A percentile compares a stretch with the other conserved stretches of the same genome.
phyloP scores from a whole-genome alignment of 768 basidiomycete species.

The Kwoniella botswanensis region DNA sequence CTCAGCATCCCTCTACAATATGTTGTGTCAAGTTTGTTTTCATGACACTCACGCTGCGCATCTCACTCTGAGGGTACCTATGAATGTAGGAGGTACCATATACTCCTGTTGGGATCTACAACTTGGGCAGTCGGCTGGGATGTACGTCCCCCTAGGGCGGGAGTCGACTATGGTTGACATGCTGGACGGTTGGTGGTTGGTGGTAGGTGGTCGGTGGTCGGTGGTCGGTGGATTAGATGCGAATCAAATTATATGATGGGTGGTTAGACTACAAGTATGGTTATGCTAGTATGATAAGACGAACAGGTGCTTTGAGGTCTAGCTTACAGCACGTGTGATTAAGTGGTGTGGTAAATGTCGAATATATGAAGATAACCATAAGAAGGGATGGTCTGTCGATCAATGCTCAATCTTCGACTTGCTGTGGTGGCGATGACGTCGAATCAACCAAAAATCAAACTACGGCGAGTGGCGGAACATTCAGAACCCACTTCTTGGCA shows the following conservation, averaged over 20 bases:
- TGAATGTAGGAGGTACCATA: slow-evolving; percentile 54
- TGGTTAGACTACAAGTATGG: too few species aligned
- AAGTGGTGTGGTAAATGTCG: too few species aligned
- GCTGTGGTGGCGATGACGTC: slow-evolving; percentile 9
- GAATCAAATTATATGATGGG: too few species aligned
- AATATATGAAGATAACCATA: neutral
- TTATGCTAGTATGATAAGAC: too few species aligned
- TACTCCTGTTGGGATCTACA: slow-evolving; percentile 53
- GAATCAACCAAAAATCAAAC: neutral
- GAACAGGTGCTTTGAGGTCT: too few species aligned
- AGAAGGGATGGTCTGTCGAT: slow-evolving; percentile 5
- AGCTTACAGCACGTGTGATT: too few species aligned
- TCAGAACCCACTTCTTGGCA: neutral
- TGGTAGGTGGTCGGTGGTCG: too few species aligned
- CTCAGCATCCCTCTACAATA: too few species aligned
- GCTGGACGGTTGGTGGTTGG: neutral
- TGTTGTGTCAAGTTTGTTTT: neutral
- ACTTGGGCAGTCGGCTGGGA: slow-evolving; percentile 52
- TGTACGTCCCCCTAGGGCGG: slow-evolving; percentile 51
- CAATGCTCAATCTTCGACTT: neutral
- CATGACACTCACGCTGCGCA: slow-evolving; percentile 44
- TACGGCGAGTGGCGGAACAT: neutral
- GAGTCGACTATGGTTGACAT: slow-evolving; percentile 58
- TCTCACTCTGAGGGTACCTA: slow-evolving; percentile 51
- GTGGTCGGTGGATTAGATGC: neutral